These are phyloP conservation scores for Tricholoma sp. DNA, from an alignment of 768 basidiomycete genomes.

Conservation along the genomic window DNA sequence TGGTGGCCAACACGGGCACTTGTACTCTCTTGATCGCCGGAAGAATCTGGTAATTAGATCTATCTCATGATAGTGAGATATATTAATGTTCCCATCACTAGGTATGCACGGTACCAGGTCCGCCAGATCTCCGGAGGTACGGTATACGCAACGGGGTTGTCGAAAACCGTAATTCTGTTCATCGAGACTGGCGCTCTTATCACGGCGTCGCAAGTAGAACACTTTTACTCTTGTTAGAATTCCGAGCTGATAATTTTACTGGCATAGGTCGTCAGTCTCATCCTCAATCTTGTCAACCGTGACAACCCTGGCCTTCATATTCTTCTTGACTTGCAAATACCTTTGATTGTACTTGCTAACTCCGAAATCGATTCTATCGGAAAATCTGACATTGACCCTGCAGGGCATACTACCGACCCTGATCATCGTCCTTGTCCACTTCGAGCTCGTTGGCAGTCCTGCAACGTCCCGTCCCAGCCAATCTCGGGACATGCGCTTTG, in stretches of 20 bases:
- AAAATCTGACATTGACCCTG: background rate
- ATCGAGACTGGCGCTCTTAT: constrained; percentile 10
- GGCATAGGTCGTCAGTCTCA: constrained; percentile 9
- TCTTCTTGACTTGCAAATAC: constrained; percentile 11
- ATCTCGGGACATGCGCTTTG: no score
- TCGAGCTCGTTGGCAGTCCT: background rate
- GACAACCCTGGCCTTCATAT: constrained; percentile 9
- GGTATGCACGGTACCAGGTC: constrained; percentile 9
- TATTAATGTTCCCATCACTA: background rate
- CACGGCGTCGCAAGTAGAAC: constrained; percentile 4
- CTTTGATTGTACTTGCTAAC: constrained; percentile 9
- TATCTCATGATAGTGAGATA: background rate
- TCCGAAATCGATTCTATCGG: background rate
- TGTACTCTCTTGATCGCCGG: constrained; percentile 14
- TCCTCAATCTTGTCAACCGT: constrained; percentile 9
- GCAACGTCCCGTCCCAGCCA: background rate
- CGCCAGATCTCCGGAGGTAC: background rate
- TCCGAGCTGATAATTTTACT: background rate
- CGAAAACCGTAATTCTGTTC: constrained; percentile 6
- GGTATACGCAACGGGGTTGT: background rate
- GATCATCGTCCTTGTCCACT: constrained; percentile 14
- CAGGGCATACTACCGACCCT: constrained; percentile 17
- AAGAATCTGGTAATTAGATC: constrained; percentile 10
- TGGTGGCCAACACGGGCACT: constrained; percentile 10
- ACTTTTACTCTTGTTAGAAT: background rate